Percentiles rank a stretch among this genome's conserved stretches.
Conservation (phyloP, 257 asterid species). For the Jaltomata sinuosa region DNA sequence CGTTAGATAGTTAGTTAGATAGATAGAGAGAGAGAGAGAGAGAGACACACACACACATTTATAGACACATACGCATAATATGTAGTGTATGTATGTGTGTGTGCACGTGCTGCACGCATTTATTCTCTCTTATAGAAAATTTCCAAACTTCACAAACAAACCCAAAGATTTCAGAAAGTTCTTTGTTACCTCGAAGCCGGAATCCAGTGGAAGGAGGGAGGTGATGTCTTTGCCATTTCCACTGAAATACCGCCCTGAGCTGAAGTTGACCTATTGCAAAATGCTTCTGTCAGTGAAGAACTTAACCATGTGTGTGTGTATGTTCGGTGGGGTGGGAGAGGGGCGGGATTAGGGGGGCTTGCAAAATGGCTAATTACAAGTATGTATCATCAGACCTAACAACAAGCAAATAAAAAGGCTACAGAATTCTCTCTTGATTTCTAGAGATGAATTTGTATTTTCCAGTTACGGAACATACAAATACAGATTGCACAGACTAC, state of each 20-base stretch:
- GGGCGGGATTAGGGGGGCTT: neutral
- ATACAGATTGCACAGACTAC: neutral
- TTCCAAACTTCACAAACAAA: neutral
- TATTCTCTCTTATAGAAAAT: neutral
- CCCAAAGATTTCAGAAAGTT: neutral
- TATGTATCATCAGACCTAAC: neutral
- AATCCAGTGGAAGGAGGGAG: constrained; percentile 86
- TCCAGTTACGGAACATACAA: neutral
- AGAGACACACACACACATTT: neutral
- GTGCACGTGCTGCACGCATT: neutral
- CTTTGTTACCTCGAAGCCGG: constrained; percentile 79
- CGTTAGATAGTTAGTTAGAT: no score
- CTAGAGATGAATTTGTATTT: neutral
- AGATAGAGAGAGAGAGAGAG: no score
- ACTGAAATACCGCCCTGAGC: constrained; percentile 87
- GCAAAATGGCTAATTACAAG: neutral
- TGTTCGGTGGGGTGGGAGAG: neutral
- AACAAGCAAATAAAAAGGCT: neutral
- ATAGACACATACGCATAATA: neutral
- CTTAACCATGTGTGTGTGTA: neutral
- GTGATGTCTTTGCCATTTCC: constrained; percentile 47
- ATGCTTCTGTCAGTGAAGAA: constrained; percentile 8
- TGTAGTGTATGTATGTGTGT: neutral
- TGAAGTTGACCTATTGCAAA: constrained; percentile 74
- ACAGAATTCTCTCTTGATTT: neutral